These are phyloP conservation scores for Rhinocladiella similis DNA, from an alignment of 2,329 filamentous ascomycete genomes.

Conservation along the genomic window DNA sequence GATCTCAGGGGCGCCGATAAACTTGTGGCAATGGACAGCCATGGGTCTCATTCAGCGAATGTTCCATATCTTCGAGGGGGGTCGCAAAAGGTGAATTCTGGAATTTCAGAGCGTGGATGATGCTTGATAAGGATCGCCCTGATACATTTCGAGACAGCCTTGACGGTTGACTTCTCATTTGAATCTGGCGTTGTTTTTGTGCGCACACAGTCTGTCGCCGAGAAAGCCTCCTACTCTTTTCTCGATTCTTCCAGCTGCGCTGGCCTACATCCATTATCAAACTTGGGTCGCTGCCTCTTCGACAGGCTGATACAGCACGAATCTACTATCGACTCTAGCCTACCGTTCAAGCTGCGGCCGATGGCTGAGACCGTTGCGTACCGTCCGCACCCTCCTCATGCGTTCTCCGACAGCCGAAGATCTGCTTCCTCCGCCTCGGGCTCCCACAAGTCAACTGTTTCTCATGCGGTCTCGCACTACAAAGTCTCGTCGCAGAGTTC, in stretches of 20 bases:
- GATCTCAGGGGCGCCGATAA: neutral
- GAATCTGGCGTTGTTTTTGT: too few relatives aligned
- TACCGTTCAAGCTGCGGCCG: neutral
- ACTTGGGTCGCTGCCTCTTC: too few relatives aligned
- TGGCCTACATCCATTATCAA: too few relatives aligned
- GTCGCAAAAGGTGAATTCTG: neutral
- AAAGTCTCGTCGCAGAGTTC: conserved; percentile 60
- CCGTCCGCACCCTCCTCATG: conserved; percentile 15
- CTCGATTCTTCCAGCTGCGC: too few relatives aligned
- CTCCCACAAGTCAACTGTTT: conserved; percentile 39
- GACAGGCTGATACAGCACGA: too few relatives aligned
- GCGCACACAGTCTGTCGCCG: too few relatives aligned
- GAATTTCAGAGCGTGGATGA: too few relatives aligned
- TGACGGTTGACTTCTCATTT: too few relatives aligned
- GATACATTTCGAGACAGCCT: too few relatives aligned
- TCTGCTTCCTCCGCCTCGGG: conserved; percentile 56
- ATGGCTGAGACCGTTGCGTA: conserved; percentile 22
- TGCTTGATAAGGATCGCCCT: too few relatives aligned
- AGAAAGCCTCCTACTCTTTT: too few relatives aligned
- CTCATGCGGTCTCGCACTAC: conserved; percentile 17
- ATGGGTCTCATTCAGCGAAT: neutral
- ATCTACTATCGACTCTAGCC: neutral
- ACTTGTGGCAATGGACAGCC: neutral
- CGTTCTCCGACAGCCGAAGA: conserved; percentile 15
- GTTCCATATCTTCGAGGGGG: neutral